Conservation (phyloP, 345 rosid genomes). For the Viola odorata region DNA sequence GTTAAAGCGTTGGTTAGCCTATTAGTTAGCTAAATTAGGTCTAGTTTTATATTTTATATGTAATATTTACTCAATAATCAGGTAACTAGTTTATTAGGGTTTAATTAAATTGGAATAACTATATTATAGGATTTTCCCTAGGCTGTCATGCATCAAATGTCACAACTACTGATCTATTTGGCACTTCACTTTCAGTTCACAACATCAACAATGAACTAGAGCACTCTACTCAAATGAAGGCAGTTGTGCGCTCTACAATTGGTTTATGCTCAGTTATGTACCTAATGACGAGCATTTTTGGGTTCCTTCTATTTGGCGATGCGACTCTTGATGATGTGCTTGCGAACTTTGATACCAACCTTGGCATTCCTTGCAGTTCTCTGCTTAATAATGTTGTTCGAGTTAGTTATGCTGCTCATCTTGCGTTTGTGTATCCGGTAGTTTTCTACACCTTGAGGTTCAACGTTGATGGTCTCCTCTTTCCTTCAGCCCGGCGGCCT, state of each 20-base stretch:
- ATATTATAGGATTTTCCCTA: too few species aligned
- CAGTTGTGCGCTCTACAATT: constrained; percentile 54
- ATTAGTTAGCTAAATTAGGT: too few species aligned
- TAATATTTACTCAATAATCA: too few species aligned
- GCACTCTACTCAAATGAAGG: constrained; percentile 48
- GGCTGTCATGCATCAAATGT: too few species aligned
- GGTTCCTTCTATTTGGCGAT: constrained; percentile 81
- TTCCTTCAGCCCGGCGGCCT: constrained; percentile 31
- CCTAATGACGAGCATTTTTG: constrained; percentile 56
- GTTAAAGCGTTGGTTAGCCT: too few species aligned
- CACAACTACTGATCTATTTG: too few species aligned
- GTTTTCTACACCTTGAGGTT: constrained; percentile 67
- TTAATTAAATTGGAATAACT: too few species aligned
- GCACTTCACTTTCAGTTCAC: too few species aligned
- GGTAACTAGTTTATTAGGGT: too few species aligned
- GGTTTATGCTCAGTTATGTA: constrained; percentile 55
- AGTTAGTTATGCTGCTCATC: constrained; percentile 72
- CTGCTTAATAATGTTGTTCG: constrained; percentile 54
- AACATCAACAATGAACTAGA: constrained; percentile 36
- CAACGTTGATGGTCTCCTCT: constrained; percentile 62
- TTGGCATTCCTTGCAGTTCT: constrained; percentile 41
- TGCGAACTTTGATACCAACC: constrained; percentile 58
- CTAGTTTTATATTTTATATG: too few species aligned
- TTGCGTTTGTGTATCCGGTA: constrained; percentile 77
- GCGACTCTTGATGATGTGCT: constrained; percentile 69